Base-by-base conservation (phyloP, 805 yeast species). In the Hanseniaspora pseudoguilliermondii region DNA sequence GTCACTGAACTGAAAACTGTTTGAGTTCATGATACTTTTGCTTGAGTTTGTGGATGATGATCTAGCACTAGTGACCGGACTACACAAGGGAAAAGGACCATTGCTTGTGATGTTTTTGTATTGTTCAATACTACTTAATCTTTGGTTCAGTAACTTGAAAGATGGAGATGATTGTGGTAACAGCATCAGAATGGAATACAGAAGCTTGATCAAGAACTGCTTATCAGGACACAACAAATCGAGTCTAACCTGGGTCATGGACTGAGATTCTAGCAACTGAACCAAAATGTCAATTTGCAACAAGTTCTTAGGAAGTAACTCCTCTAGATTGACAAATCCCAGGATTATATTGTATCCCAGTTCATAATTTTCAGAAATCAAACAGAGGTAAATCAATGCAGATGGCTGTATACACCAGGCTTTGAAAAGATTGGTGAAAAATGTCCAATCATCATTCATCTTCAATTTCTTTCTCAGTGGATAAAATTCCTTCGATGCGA, bases 321-420 rank as follows among this genome's bases (percentile, higher is more conserved):
- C 55, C 61, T 93, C 97, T 69, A 80, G 80, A 57, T 87, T 86
- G 1, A 87, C 90, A 60, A 90, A 74, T n/a, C 78, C 79, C 62
- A 85, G 83, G 38, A 93, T 77, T 1, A 91, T 84, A n/a, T 81
- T 73, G 65, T 81, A 91, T 0, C 96, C 93, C 58, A 90, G 75
- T 64, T 88, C 93, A 66, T 93, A 91, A 55, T 87, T 86, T 55
- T 90, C 90, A 0, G 97, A 85, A 15, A 91, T 72, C 40, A 93
- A 72, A 62, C 97, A 89, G 21, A 93, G 74, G 1, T 95, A 82
- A 43, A 93, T 71, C 0, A 90, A 86, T 5, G 97, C 90, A 1
- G 95, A 89, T 0, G 96, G 82, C 65, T 88, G 91, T 59, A 84
- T 83, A 60, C 95, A 82, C 98, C 98, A 93, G 57, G 95, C 82